Percentiles rank a stretch among this genome's conserved stretches.
phyloP scores from a whole-genome alignment of 129 eudicot species.

The Ambrosia artemisiifolia region DNA sequence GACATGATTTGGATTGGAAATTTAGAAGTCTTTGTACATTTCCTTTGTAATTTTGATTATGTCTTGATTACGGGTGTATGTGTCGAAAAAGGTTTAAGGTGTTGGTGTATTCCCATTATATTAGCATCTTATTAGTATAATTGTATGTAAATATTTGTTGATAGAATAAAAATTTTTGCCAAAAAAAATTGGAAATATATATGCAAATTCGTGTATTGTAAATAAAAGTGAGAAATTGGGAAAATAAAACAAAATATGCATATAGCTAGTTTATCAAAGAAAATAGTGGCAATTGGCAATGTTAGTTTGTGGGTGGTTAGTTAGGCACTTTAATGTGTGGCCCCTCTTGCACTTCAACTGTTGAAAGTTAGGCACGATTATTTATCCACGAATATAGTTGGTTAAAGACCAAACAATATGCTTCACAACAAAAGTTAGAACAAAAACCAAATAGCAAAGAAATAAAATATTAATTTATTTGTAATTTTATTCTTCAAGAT shows the following conservation, averaged over 20 bases:
- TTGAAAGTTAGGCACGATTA: neutral
- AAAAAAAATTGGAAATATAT: neutral
- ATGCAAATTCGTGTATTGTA: neutral
- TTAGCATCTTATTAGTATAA: too few species aligned
- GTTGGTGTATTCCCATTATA: too few species aligned
- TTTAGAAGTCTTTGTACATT: too few species aligned
- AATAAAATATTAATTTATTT: neutral
- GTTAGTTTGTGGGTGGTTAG: constrained; percentile 16
- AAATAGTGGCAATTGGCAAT: constrained; percentile 20
- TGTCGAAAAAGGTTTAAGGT: too few species aligned
- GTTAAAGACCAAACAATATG: constrained; percentile 11
- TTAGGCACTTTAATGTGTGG: constrained; percentile 2
- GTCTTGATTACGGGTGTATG: too few species aligned
- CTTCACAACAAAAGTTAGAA: neutral
- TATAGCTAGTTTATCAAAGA: neutral
- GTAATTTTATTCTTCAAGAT: neutral
- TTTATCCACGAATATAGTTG: neutral
- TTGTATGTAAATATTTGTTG: too few species aligned
- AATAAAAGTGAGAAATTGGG: neutral
- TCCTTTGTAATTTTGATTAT: too few species aligned
- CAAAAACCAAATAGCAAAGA: neutral
- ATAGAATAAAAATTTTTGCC: too few species aligned
- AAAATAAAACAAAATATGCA: neutral
- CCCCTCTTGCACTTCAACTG: neutral
- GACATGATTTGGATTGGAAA: too few species aligned